Evolutionary conservation across 2,329 filamentous ascomycete genomes (phyloP), one percentile per base, ranked within the genome.

Genomic region (Xylaria multiplex): DNA sequence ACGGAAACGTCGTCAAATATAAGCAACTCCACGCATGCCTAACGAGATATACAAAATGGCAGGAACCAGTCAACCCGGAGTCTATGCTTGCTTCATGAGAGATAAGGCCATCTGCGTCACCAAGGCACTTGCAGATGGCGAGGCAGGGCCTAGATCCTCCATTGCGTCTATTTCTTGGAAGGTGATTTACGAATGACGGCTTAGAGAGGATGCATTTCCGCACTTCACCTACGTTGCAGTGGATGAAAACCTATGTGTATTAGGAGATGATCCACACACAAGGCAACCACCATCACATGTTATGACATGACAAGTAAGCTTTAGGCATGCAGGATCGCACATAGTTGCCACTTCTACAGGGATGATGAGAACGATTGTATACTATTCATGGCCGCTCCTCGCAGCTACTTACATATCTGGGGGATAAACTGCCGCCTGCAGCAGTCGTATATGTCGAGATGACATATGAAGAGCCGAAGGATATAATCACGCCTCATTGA

Each of bases 101-200:
- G 22, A 43, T 27, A 42, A 43, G 52, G 37, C 43, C 37, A 55
- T 24, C 52, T 55, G 52, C 35, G 27, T 19, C 37, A 43, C 16
- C n/a, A 30, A 22, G 11, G 22, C n/a, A 55, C 22, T 43, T 30
- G 22, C 37, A 55, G 35, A 55, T 16, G 52, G n/a, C 35, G 19
- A n/a, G 11, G 22, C 52, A 55, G 52, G 50, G 37, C 14, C 52
- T 14, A 55, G 52, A 55, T 55, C 52, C 52, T 55, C 22, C 8
- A 2, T 16, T 55, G 8, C n/a, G 37, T 40, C 9, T 6, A 16
- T 54, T 35, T 6, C 2, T 22, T 22, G 32, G 22, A n/a, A 19
- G 35, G 19, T 22, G 5, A 19, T 22, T 2, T 55, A 27, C 35
- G 52, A 43, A 55, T 55, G 13, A 30, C 37, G 13, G 22, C 11